Evolutionary conservation across 75 land plant species (phyloP), one percentile per base, ranked within the genome.

Genomic region (Pinus taeda): DNA sequence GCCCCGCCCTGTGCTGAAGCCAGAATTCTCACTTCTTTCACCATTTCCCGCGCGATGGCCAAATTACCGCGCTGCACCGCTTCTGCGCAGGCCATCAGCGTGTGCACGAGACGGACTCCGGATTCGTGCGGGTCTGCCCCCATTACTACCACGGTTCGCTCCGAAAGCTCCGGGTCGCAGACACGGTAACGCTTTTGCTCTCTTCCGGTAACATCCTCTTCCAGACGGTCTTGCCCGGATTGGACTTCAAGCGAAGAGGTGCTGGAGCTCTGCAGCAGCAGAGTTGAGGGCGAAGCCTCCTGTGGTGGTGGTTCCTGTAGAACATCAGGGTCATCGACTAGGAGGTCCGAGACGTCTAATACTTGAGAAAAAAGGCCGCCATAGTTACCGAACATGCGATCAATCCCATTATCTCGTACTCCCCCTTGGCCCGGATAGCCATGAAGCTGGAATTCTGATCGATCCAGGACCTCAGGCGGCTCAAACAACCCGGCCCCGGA

Each of bases 31-130:
- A 90, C 85, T 42, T 85, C 86, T 59, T 76, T 75, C 73, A 89
- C 81, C 60, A 86, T 83, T 49, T 81, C 81, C 21, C 76, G 86
- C 18, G 91, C 92, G 8, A 74, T 49, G 11, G n/a, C 17, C 12
- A 74, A 74, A 14, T 85, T 81, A 9, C 75, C 73, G 20, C 81
- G 74, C 81, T 90, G 92, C 42, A 90, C 79, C 2, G 88, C 91
- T 62, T 90, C 87, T 26, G 92, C 92, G 75, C 92, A 90, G 3
- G 91, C 92, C 81, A 90, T 65, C 0, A 90, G 80, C 49, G 79
- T 65, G 81, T 90, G 92, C 61, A 90, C 88, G 21, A 90, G 88
- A 20, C 85, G 76, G 18, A 90, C 82, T 9, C 92, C 92, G 13
- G 90, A 76, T 58, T 79, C 86, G 55, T 85, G 87, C 15, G 85